Evolutionary conservation across 768 basidiomycete species (phyloP).

Genomic region (Termitomyces sp.): DNA sequence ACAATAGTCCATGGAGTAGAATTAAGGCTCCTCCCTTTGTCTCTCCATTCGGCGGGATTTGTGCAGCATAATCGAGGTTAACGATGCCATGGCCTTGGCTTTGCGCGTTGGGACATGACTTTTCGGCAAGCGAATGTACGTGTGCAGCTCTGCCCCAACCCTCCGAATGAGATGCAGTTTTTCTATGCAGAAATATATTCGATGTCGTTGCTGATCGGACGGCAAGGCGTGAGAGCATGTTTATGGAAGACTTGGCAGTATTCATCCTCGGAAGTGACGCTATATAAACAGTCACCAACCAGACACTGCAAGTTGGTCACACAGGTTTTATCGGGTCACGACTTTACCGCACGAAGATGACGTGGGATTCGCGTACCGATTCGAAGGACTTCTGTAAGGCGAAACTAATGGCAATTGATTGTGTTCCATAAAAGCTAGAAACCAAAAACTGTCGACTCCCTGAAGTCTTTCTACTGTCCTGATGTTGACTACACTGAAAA

Average conservation of each 20-base stretch:
- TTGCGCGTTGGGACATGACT: not conserved
- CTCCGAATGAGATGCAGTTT: not conserved
- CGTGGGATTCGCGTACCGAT: not conserved
- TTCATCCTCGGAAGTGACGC: too few relatives aligned
- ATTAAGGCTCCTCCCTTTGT: slow-evolving; percentile 36
- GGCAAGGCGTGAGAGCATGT: not conserved
- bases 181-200: too few relatives aligned
- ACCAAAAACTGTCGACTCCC: not conserved
- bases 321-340: not conserved
- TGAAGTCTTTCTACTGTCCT: not conserved
- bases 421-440: not conserved
- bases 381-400: not conserved
- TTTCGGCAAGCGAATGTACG: not conserved
- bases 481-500: slow-evolving; percentile 1
- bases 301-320: too few relatives aligned
- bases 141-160: not conserved
- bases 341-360: not conserved
- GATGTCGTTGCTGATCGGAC: not conserved
- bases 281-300: too few relatives aligned
- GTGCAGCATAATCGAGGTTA: slow-evolving; percentile 14
- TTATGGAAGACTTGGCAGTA: not conserved
- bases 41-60: slow-evolving; percentile 17
- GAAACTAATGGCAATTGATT: not conserved
- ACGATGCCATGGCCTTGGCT: not conserved
- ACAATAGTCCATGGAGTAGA: slow-evolving; percentile 60